phyloP scores from a whole-genome alignment of 2,329 filamentous ascomycete species.

The Botrytis deweyae region DNA sequence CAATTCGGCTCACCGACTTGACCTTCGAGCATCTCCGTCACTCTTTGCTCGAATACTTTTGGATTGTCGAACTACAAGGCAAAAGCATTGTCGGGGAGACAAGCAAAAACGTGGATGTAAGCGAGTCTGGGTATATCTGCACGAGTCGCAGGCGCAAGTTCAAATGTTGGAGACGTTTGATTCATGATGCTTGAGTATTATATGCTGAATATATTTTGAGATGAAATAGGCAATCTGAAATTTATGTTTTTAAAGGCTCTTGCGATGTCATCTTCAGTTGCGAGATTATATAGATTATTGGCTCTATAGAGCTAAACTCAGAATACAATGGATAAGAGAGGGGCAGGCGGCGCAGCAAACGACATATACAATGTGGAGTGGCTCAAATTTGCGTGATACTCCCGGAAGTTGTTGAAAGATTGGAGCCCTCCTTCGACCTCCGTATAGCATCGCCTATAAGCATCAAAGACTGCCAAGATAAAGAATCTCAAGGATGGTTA shows the following conservation, averaged over 20 bases:
- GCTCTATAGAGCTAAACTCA: background rate
- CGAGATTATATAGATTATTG: background rate
- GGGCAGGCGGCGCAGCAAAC: background rate
- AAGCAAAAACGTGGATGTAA: conserved; percentile 1
- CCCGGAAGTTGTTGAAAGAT: background rate
- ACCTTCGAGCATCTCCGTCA: conserved; percentile 3
- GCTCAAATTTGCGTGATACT: background rate
- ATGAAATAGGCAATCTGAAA: background rate
- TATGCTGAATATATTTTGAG: background rate
- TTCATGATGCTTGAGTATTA: background rate
- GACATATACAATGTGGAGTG: background rate
- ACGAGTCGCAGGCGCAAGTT: background rate
- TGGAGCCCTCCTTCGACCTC: background rate
- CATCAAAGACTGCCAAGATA: background rate
- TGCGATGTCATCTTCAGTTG: background rate
- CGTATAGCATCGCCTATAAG: too few species aligned
- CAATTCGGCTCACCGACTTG: conserved; percentile 1
- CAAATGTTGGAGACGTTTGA: background rate
- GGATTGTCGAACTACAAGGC: background rate
- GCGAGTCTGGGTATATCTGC: background rate
- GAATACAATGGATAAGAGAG: background rate
- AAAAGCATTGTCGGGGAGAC: conserved; percentile 7
- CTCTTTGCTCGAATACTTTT: background rate
- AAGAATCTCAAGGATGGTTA: background rate
- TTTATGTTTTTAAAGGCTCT: background rate